These are phyloP conservation scores for Trichoderma simmonsii DNA, from an alignment of 2,329 filamentous ascomycete genomes.

Conservation along the genomic window DNA sequence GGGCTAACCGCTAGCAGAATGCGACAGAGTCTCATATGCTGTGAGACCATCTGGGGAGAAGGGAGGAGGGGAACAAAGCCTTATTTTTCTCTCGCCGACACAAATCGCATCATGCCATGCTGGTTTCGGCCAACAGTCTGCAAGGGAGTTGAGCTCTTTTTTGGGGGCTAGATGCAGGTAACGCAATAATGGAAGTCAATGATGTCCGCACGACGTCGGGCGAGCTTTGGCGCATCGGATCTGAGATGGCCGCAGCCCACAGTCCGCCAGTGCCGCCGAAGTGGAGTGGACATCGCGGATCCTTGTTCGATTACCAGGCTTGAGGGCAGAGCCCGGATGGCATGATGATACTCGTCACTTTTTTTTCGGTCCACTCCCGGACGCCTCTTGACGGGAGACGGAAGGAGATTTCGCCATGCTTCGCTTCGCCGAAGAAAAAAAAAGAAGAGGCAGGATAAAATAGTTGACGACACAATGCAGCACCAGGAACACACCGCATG, in stretches of 20 bases:
- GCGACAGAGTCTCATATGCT: conserved; percentile 11
- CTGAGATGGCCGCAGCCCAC: conserved; percentile 12
- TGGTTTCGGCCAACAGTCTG: conserved; percentile 4
- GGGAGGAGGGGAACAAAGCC: neutral
- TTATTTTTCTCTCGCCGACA: neutral
- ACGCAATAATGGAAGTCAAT: conserved; percentile 14
- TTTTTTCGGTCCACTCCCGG: conserved; percentile 8
- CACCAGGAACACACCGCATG: conserved; percentile 7
- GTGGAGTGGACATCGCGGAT: conserved; percentile 8
- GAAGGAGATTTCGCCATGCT: neutral
- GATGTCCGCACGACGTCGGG: conserved; percentile 14
- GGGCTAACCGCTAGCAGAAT: neutral
- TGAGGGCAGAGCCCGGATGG: conserved; percentile 5
- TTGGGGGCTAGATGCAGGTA: conserved; percentile 15
- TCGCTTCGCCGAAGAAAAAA: neutral
- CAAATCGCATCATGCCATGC: neutral
- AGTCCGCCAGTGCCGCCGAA: conserved; percentile 15
- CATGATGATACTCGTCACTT: conserved; percentile 6
- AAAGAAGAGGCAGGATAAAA: neutral
- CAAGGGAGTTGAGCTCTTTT: neutral
- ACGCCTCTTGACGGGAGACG: neutral
- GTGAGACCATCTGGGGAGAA: neutral
- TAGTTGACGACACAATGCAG: neutral
- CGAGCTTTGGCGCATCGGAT: conserved; percentile 16
- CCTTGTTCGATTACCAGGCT: neutral